Percentiles rank a stretch among this genome's conserved stretches.
Conservation (phyloP, 2,329 filamentous ascomycete species). For the Pseudogymnoascus sp. region DNA sequence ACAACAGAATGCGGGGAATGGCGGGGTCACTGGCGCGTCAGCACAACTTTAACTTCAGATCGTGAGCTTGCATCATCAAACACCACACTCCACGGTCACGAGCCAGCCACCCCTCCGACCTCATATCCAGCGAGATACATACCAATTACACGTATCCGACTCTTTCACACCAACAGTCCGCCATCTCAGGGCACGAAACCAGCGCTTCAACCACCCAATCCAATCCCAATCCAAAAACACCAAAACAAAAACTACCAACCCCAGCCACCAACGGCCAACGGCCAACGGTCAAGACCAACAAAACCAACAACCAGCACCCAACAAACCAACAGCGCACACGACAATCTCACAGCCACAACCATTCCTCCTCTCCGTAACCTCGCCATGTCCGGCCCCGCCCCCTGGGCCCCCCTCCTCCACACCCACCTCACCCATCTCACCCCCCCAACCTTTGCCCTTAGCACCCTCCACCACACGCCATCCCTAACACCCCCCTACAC, state of each 20-base stretch:
- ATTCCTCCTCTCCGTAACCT: not conserved
- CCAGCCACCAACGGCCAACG: not conserved
- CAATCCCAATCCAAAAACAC: not conserved
- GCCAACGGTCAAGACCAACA: not conserved
- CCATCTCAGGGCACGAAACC: not conserved
- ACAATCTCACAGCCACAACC: not conserved
- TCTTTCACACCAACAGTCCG: not conserved
- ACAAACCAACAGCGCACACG: not conserved
- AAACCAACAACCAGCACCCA: not conserved
- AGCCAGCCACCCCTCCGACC: not conserved
- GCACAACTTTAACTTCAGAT: not conserved
- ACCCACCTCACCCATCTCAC: slow-evolving; percentile 28
- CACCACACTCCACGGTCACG: not conserved
- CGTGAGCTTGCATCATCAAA: not conserved
- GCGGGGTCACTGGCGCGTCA: not conserved
- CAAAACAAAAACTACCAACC: not conserved
- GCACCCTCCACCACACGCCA: slow-evolving; percentile 33
- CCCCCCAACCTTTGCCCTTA: slow-evolving; percentile 32
- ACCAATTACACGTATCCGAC: not conserved
- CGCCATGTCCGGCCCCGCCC: slow-evolving; percentile 16
- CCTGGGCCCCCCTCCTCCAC: slow-evolving; percentile 28
- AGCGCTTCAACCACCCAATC: not conserved
- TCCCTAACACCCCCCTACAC: slow-evolving; percentile 30
- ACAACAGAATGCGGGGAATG: slow-evolving; percentile 2
- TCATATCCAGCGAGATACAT: not conserved